Conservation (phyloP, 1,284 basidiomycete species). For the Microbotryum intermedium region DNA sequence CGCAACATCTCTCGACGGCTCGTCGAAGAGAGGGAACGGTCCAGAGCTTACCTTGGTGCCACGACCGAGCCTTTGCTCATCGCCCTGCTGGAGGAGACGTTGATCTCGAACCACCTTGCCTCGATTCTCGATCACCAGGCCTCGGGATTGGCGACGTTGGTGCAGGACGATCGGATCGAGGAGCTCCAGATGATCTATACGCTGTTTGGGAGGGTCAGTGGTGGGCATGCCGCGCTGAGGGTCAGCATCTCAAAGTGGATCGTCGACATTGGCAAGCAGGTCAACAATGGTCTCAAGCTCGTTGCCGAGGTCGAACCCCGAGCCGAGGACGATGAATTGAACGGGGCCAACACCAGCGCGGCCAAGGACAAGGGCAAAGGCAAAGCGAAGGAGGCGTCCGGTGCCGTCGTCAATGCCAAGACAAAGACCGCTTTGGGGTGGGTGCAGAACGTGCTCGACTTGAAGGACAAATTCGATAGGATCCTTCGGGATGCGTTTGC, state of each 20-base stretch:
- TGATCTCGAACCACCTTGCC: conserved; percentile 68
- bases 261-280: conserved; percentile 63
- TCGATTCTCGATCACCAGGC: conserved; percentile 69
- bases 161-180: conserved; percentile 67
- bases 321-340: conserved; percentile 34
- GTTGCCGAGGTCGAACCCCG: conserved; percentile 28
- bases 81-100: conserved; percentile 64
- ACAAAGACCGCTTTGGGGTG: conserved; percentile 64
- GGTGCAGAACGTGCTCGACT: conserved; percentile 84
- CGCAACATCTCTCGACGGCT: conserved; percentile 72
- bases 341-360: conserved; percentile 40
- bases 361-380: conserved; percentile 53
- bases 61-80: conserved; percentile 63
- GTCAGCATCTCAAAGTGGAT: conserved; percentile 67
- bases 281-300: conserved; percentile 50
- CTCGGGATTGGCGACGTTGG: conserved; percentile 80
- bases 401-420: conserved; percentile 34
- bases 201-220: conserved; percentile 62
- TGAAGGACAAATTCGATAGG: conserved; percentile 84
- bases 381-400: conserved; percentile 43
- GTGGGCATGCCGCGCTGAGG: conserved; percentile 59
- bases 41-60: conserved; percentile 79
- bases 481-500: conserved; percentile 65
- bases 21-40: conserved; percentile 73
- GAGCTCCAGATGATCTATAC: conserved; percentile 75